Evolutionary conservation across 768 basidiomycete genomes (phyloP).

Genomic region (Mycena rosella): DNA sequence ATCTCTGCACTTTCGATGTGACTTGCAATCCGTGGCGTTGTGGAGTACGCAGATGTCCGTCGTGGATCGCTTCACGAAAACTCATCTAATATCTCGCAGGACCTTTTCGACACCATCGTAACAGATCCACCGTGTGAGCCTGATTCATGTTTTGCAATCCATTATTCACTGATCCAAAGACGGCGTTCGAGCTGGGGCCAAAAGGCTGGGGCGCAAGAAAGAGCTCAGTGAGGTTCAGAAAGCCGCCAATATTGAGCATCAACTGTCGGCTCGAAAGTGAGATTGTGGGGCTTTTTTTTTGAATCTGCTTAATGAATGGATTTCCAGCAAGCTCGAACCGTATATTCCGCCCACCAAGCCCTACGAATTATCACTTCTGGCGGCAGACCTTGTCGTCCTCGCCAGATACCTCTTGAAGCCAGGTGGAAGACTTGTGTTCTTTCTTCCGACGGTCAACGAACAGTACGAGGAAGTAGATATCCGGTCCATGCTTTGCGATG

Average conservation of each 20-base stretch:
- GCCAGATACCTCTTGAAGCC: conserved; percentile 89
- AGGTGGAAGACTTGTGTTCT: conserved; percentile 92
- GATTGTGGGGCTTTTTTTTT: conserved; percentile 33
- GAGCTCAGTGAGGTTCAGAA: conserved; percentile 55
- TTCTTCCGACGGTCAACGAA: conserved; percentile 92
- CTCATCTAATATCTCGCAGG: conserved; percentile 6
- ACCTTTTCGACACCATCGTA: conserved; percentile 92
- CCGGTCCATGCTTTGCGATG: conserved; percentile 80
- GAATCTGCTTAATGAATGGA: background rate
- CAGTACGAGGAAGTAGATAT: conserved; percentile 93
- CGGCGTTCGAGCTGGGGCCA: conserved; percentile 92
- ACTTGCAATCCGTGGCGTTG: conserved; percentile 91
- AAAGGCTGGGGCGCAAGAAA: conserved; percentile 80
- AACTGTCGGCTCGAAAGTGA: conserved; percentile 58
- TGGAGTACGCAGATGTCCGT: conserved; percentile 57
- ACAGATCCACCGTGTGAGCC: conserved; percentile 93
- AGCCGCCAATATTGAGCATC: conserved; percentile 53
- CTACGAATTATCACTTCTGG: conserved; percentile 90
- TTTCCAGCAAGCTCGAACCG: conserved; percentile 66
- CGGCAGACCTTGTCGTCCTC: conserved; percentile 82
- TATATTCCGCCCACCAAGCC: conserved; percentile 93
- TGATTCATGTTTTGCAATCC: background rate
- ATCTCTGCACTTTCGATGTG: conserved; percentile 93
- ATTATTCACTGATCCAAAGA: conserved; percentile 60
- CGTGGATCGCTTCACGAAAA: background rate